Conservation (phyloP, 2,329 filamentous ascomycete genomes). For the Chaetomiaceae sp. region DNA sequence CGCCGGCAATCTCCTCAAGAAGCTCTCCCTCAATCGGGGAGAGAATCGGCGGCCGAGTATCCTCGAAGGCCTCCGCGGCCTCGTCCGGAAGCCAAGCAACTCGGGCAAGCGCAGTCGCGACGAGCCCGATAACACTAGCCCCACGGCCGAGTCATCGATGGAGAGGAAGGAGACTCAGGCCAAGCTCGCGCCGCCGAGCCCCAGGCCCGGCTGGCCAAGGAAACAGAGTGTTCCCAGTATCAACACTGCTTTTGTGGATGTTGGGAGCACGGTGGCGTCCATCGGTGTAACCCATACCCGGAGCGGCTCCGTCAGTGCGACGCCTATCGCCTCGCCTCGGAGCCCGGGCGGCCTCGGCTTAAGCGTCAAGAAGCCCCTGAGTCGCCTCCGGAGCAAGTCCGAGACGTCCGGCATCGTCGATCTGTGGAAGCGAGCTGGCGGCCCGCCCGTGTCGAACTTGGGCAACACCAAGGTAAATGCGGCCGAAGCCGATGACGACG, state of each 20-base stretch:
- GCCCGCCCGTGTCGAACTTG: conserved; percentile 49
- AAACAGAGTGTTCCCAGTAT: conserved; percentile 53
- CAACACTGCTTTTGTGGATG: conserved; percentile 54
- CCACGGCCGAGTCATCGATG: conserved; percentile 27
- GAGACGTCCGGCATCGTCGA: conserved; percentile 45
- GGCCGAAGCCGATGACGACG: conserved; percentile 45
- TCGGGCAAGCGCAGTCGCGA: conserved; percentile 45
- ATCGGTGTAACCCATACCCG: conserved; percentile 54
- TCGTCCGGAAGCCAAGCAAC: conserved; percentile 49
- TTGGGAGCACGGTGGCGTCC: conserved; percentile 51
- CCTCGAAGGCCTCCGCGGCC: conserved; percentile 47
- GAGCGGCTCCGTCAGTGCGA: conserved; percentile 57
- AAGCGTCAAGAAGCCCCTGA: conserved; percentile 45
- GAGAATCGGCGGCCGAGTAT: conserved; percentile 48
- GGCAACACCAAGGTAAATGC: conserved; percentile 32
- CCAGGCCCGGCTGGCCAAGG: conserved; percentile 47
- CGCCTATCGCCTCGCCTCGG: conserved; percentile 51
- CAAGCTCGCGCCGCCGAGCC: conserved; percentile 49
- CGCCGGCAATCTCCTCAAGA: conserved; percentile 60
- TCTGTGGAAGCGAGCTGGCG: conserved; percentile 51
- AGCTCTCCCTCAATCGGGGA: conserved; percentile 50
- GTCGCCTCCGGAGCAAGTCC: conserved; percentile 53
- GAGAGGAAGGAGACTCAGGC: conserved; percentile 41
- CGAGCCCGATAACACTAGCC: conserved; percentile 35
- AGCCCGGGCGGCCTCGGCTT: conserved; percentile 45